These are phyloP conservation scores for Fusarium pininemorale DNA, from an alignment of 2,329 filamentous ascomycete genomes.

Conservation along the genomic window DNA sequence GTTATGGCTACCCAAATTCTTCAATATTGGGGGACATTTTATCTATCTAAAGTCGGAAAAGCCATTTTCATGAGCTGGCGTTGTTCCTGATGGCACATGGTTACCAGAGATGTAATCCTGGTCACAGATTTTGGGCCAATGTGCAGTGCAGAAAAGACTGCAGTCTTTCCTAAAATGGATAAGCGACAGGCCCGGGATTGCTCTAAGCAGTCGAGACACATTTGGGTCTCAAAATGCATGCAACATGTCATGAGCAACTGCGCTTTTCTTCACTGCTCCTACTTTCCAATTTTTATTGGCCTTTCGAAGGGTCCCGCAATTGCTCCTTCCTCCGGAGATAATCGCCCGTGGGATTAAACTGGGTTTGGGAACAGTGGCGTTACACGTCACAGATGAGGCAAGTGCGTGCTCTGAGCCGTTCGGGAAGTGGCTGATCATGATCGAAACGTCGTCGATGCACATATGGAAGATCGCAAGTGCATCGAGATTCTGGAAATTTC, in stretches of 20 bases:
- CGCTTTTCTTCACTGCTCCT: conserved; percentile 1
- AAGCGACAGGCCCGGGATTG: conserved; percentile 7
- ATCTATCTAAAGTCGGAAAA: neutral
- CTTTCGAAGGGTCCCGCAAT: neutral
- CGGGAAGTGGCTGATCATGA: conserved; percentile 23
- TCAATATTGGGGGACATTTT: conserved; percentile 33
- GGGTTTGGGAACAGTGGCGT: conserved; percentile 25
- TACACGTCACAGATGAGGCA: conserved; percentile 29
- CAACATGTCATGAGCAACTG: conserved; percentile 3
- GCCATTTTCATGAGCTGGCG: conserved; percentile 13
- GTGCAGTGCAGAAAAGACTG: neutral
- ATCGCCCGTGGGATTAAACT: conserved; percentile 24
- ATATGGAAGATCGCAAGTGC: conserved; percentile 14
- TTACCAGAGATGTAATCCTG: conserved; percentile 23
- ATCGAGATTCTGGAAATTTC: conserved; percentile 30
- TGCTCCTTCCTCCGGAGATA: conserved; percentile 17
- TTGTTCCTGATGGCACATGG: conserved; percentile 31
- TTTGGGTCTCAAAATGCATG: conserved; percentile 1
- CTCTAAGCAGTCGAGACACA: conserved; percentile 12
- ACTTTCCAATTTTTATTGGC: neutral
- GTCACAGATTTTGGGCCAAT: conserved; percentile 7
- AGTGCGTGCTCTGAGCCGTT: conserved; percentile 14
- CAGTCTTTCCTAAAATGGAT: conserved; percentile 11
- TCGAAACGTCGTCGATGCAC: neutral
- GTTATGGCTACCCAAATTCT: conserved; percentile 18